phyloP scores from a whole-genome alignment of 2,329 filamentous ascomycete species.

The Monilinia fructicola region DNA sequence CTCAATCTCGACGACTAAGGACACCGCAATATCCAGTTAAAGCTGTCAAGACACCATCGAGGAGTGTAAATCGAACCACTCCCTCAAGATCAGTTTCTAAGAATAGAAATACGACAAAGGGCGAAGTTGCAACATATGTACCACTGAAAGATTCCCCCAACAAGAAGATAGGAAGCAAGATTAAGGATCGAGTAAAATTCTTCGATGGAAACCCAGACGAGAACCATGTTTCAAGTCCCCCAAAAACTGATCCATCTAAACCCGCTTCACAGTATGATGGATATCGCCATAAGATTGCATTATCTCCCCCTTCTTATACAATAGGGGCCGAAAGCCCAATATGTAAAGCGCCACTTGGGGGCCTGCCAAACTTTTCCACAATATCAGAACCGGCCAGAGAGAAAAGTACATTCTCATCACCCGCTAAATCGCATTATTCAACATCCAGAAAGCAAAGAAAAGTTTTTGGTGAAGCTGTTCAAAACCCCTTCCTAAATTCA shows the following conservation, averaged over 20 bases:
- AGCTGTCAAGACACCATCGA: not conserved
- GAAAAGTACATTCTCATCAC: not conserved
- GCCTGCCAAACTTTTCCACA: not conserved
- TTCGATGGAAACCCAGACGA: conserved; percentile 33
- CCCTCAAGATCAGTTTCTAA: not conserved
- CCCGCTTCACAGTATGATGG: not conserved
- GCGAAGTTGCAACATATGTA: conserved; percentile 1
- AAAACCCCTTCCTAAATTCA: conserved; percentile 21
- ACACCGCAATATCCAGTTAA: not conserved
- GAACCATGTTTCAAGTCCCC: not conserved
- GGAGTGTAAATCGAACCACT: not conserved
- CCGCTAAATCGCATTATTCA: conserved; percentile 9
- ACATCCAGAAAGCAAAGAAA: conserved; percentile 20
- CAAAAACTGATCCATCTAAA: not conserved
- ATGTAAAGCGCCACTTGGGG: not conserved
- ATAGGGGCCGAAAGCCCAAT: not conserved
- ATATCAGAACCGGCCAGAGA: not conserved
- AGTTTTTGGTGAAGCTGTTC: conserved; percentile 19
- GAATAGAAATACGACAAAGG: not conserved
- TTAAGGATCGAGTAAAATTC: conserved; percentile 34
- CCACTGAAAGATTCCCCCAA: conserved; percentile 10
- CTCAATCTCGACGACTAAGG: not conserved
- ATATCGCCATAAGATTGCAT: not conserved
- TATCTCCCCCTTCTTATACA: not conserved
- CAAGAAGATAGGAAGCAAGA: conserved; percentile 25